Base-by-base conservation (phyloP, 106 monocot genomes). In the Allium fistulosum region DNA sequence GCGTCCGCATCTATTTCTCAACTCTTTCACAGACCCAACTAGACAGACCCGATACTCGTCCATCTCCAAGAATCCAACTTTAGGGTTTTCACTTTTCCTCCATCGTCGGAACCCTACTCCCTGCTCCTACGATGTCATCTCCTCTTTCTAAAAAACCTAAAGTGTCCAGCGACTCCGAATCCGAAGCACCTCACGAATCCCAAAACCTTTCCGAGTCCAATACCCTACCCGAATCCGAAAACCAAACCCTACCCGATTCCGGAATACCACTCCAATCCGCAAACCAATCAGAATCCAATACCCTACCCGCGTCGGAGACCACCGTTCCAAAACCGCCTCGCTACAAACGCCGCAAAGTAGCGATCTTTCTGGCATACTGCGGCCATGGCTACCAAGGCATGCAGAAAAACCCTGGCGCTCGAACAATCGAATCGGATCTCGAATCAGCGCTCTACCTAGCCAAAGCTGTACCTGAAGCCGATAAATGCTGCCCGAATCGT, bases 351-450 rank as follows among this genome's bases (percentile, higher is more conserved):
- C 90, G 93, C 14, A 99, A 93, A 68, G 69, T 93, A 14, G 99
- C 93, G 48, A 87, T 99, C 61, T 83, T 93, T 73, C 68, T 99
- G 16, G 85, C 76, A 13, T 90, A 99, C 76, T 90, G 90, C 77
- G 90, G 99, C 46, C 62, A 71, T 10, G 99, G 93, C 0, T 99
- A 99, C 87, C 99, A 99, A 63, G 99, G 93, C 26, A 99, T 99
- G 99, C 99, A 99, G 79, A 99, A 99, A 81, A 99, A 99, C 68
- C 93, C 93, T 7, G 93, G 99, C 27, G 99, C 99, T 9, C 82
- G 79, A 67, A 99, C 93, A 73, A 99, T 99, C 63, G 93, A 99
- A 63, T 83, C 79, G 49, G 93, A 99, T 63, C 84, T 93, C 62
- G 90, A 99, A 70, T 90, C 87, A 68, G 99, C 90, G 7, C 87